Conservation (phyloP, 495 filamentous ascomycete genomes). For the Glarea lozoyensis region DNA sequence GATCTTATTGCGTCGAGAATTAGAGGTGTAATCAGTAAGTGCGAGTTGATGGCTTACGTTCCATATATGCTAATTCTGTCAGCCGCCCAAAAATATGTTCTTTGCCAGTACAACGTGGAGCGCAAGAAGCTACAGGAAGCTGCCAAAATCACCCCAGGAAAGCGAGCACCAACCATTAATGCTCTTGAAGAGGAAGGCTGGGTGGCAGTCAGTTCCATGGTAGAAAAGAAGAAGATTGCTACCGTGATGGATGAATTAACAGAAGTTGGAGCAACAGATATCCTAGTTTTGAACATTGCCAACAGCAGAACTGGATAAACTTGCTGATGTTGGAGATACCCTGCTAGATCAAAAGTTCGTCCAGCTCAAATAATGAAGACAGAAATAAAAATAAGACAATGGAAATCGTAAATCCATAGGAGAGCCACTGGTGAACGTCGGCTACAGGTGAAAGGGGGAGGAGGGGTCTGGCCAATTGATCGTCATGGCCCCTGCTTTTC, state of each 20-base stretch:
- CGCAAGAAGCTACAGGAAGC: slow-evolving; percentile 55
- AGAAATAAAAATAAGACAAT: too few species aligned
- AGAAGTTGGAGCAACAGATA: slow-evolving; percentile 74
- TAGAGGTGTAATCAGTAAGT: slow-evolving; percentile 78
- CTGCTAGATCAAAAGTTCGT: slow-evolving; percentile 1
- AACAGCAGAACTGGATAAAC: slow-evolving; percentile 59
- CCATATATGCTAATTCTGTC: slow-evolving; percentile 3
- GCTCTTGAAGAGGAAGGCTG: slow-evolving; percentile 79
- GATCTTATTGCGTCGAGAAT: slow-evolving; percentile 77
- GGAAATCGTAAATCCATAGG: too few species aligned
- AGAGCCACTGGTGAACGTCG: too few species aligned
- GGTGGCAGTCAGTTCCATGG: slow-evolving; percentile 92
- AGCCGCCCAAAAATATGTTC: slow-evolving; percentile 87
- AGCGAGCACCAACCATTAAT: slow-evolving; percentile 86
- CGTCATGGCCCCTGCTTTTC: too few species aligned
- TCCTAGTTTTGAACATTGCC: slow-evolving; percentile 77
- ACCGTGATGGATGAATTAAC: slow-evolving; percentile 84
- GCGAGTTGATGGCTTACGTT: not conserved
- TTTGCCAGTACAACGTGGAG: slow-evolving; percentile 93
- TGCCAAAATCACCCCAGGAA: slow-evolving; percentile 82
- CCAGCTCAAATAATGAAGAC: too few species aligned
- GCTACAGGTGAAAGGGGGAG: too few species aligned
- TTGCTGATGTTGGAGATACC: too few species aligned
- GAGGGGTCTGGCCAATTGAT: too few species aligned
- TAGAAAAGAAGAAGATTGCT: slow-evolving; percentile 82